Base-by-base conservation (phyloP, 768 basidiomycete genomes). In the Chalciporus sphaerocephalus region DNA sequence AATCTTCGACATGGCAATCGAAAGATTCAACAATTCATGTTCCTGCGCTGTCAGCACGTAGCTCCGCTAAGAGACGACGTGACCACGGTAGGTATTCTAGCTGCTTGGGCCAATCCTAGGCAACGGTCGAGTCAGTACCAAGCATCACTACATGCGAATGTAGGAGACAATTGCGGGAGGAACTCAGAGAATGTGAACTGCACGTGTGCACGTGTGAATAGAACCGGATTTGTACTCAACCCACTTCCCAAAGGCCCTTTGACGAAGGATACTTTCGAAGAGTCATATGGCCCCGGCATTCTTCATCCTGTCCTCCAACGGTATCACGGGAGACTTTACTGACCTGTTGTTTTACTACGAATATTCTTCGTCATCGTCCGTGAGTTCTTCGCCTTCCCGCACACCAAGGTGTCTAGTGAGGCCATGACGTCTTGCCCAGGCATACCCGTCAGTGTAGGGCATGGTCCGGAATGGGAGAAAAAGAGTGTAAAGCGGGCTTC, bases 241-340 rank as follows among this genome's bases (percentile, higher is more conserved):
- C 61, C 33, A 20, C 61, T 62, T 61, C 33, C 59, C 27, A 44
- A 57, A 52, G 47, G 22, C 30, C 42, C 45, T 40, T 21, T 10
- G n/a, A 50, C 20, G 16, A 53, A 48, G 56, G 54, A 36, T n/a
- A 51, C 56, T 61, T 65, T 59, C 68, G 63, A 73, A 84, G 83
- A 56, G 81, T 88, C 87, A 80, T 86, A 82, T 89, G 87, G 87
- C 87, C 87, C 86, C 87, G 87, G 86, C 66, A 43, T 53, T 40
- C 35, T 50, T 65, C 85, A 83, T 87, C 85, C 40, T 32, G 22
- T 18, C 7, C 9, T 6, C 28, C 28, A 32, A 1, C 11, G 3
- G 21, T 16, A 20, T 25, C 18, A 34, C 4, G 0, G 0, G 9
- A 17, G 17, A 17, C 9, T 18, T 3, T 15, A 38, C 59, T 42